Conservation (phyloP, 23 red algal species). For the Agarophyton chilense region DNA sequence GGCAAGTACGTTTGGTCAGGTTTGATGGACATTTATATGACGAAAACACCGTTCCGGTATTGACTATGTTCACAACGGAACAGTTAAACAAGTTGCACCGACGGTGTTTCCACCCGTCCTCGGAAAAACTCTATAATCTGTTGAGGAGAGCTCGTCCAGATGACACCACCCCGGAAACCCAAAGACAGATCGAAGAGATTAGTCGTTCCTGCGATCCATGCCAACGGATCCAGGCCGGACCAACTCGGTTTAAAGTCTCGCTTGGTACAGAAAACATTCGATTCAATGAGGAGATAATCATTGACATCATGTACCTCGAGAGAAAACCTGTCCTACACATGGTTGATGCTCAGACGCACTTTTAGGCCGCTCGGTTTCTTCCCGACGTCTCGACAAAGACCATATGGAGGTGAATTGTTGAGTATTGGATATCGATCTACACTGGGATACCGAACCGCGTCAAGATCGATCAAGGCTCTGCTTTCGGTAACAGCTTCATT, state of each 20-base stretch:
- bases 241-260: too few relatives aligned
- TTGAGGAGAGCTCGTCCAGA: neutral
- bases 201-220: too few relatives aligned
- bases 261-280: too few relatives aligned
- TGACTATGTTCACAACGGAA: conserved; percentile 9
- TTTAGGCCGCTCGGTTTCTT: too few relatives aligned
- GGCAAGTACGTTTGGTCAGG: conserved; percentile 14
- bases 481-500: too few relatives aligned
- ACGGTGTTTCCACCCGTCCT: too few relatives aligned
- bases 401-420: neutral
- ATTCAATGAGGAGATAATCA: too few relatives aligned
- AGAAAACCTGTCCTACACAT: too few relatives aligned
- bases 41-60: neutral
- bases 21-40: conserved; percentile 42
- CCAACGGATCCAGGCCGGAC: too few relatives aligned
- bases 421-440: conserved; percentile 18
- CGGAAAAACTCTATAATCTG: conserved; percentile 20
- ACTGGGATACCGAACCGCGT: conserved; percentile 35
- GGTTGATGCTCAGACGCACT: too few relatives aligned
- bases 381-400: too few relatives aligned
- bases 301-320: too few relatives aligned
- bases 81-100: conserved; percentile 15
- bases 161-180: neutral
- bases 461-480: conserved; percentile 14
- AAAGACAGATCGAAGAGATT: conserved; percentile 1